Evolutionary conservation across 768 basidiomycete species (phyloP).

Genomic region (Krasilnikovozyma curviuscula): DNA sequence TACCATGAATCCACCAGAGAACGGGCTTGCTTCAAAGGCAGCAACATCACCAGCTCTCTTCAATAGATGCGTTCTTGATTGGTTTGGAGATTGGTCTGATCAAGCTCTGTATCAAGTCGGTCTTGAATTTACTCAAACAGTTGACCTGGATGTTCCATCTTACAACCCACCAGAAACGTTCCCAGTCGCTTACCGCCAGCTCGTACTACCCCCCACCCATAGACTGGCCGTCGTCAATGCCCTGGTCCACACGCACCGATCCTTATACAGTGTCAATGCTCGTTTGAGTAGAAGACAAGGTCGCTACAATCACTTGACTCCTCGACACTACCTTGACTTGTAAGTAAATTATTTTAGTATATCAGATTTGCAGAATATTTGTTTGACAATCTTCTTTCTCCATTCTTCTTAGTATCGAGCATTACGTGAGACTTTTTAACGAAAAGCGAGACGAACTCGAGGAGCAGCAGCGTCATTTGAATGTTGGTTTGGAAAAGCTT

Average conservation of each 20-base stretch:
- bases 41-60: conserved; percentile 86
- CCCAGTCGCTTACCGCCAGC: conserved; percentile 70
- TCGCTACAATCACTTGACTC: conserved; percentile 91
- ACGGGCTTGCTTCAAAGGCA: conserved; percentile 82
- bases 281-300: conserved; percentile 79
- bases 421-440: conserved; percentile 82
- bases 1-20: conserved; percentile 96
- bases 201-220: conserved; percentile 71
- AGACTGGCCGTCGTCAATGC: conserved; percentile 83
- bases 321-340: conserved; percentile 97
- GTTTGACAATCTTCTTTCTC: not conserved
- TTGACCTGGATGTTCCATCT: conserved; percentile 73
- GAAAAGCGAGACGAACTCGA: conserved; percentile 96
- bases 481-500: conserved; percentile 91
- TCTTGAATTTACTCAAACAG: conserved; percentile 80
- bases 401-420: conserved; percentile 52
- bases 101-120: conserved; percentile 97
- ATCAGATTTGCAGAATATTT: no score
- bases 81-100: conserved; percentile 99
- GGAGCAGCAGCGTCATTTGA: conserved; percentile 94
- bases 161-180: conserved; percentile 65
- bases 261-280: conserved; percentile 71
- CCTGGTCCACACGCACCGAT: conserved; percentile 74
- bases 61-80: conserved; percentile 97
- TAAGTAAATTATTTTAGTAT: conserved; percentile 32